These are phyloP conservation scores for Pharnaceum exiguum DNA, from an alignment of 148 eudicot species.

Conservation along the genomic window DNA sequence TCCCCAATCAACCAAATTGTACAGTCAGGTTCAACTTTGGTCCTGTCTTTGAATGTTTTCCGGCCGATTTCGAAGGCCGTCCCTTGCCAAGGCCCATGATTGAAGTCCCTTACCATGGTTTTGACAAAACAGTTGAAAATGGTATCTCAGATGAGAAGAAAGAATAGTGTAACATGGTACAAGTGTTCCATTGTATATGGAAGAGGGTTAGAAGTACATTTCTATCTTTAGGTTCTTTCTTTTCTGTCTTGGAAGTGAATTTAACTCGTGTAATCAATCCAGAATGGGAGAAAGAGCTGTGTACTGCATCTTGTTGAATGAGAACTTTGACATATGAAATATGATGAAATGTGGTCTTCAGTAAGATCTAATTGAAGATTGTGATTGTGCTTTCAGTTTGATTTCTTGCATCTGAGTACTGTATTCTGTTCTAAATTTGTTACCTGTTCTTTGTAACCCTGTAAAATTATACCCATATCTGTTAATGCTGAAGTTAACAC, in stretches of 20 bases:
- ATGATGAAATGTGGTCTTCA: no score
- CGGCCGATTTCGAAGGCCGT: constrained; percentile 72
- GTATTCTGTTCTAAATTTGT: no score
- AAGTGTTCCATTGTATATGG: background rate
- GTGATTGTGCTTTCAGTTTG: no score
- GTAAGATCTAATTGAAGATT: no score
- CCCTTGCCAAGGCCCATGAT: constrained; percentile 82
- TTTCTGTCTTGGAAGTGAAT: background rate
- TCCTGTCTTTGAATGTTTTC: constrained; percentile 81
- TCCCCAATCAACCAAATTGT: constrained; percentile 93
- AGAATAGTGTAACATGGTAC: constrained; percentile 18
- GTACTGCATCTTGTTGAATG: constrained; percentile 13
- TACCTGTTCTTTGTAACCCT: no score
- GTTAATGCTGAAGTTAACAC: no score
- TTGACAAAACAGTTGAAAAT: constrained; percentile 63
- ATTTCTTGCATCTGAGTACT: no score
- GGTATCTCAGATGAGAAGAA: constrained; percentile 71
- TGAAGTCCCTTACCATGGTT: constrained; percentile 87
- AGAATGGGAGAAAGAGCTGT: background rate
- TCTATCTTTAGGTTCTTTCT: background rate
- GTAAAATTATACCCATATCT: no score
- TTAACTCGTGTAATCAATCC: background rate
- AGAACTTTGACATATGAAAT: background rate
- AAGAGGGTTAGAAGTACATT: background rate
- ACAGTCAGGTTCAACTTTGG: constrained; percentile 92